These are phyloP conservation scores for Brassica napus DNA, from an alignment of 345 rosid genomes.

Conservation along the genomic window Da-Ae NC_063447.1:54111001-54111500, in stretches of 20 bases:
- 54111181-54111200: slow-evolving; percentile 30
- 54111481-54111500: too few relatives aligned
- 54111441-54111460: slow-evolving; percentile 3
- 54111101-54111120: slow-evolving; percentile 18
- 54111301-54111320: slow-evolving; percentile 26
- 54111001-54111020: background rate
- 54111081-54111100: slow-evolving; percentile 40
- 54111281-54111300: slow-evolving; percentile 36
- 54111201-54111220: background rate
- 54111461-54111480: too few relatives aligned
- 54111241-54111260: slow-evolving; percentile 21
- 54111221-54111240: background rate
- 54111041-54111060: slow-evolving; percentile 34
- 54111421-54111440: slow-evolving; percentile 31
- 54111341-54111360: slow-evolving; percentile 32
- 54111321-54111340: slow-evolving; percentile 33
- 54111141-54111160: background rate
- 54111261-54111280: slow-evolving; percentile 31
- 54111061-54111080: slow-evolving; percentile 26
- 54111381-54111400: slow-evolving; percentile 18
- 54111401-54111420: slow-evolving; percentile 7
- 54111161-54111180: slow-evolving; percentile 9
- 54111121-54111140: slow-evolving; percentile 13
- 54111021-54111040: background rate
- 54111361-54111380: slow-evolving; percentile 16